phyloP scores from a whole-genome alignment of 2,329 filamentous ascomycete genomes.

The Exserohilum rostratum region DNA sequence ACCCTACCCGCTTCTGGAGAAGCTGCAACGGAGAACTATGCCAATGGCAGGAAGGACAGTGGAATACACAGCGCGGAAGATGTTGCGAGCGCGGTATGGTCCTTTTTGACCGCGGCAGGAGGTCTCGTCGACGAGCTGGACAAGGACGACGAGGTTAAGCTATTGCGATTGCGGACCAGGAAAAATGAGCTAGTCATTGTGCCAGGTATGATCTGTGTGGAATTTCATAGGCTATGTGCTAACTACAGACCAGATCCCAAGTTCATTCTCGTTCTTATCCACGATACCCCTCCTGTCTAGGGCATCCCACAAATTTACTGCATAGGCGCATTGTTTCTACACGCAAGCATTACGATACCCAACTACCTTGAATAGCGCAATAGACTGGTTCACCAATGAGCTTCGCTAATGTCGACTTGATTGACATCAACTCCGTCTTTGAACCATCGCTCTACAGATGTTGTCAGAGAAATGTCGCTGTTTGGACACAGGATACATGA shows the following conservation, averaged over 20 bases:
- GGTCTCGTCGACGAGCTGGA: conserved; percentile 75
- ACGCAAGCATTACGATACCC: conserved; percentile 33
- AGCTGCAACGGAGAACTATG: conserved; percentile 36
- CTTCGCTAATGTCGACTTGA: conserved; percentile 67
- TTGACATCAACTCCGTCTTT: conserved; percentile 72
- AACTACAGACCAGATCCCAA: conserved; percentile 62
- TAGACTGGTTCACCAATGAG: conserved; percentile 62
- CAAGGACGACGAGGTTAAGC: conserved; percentile 76
- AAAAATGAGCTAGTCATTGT: conserved; percentile 86
- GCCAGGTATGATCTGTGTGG: conserved; percentile 55
- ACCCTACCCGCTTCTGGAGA: conserved; percentile 46
- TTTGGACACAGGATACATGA: not conserved
- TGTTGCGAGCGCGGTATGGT: conserved; percentile 77
- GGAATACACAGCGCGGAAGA: conserved; percentile 70
- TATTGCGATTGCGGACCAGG: conserved; percentile 78
- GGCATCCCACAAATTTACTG: conserved; percentile 9
- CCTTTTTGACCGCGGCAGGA: conserved; percentile 72
- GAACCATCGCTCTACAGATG: conserved; percentile 67
- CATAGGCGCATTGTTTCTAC: not conserved
- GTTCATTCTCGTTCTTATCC: conserved; percentile 78
- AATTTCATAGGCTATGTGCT: conserved; percentile 11
- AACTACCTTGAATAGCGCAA: conserved; percentile 5
- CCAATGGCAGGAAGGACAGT: conserved; percentile 47
- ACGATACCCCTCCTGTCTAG: conserved; percentile 76
- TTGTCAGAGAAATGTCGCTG: conserved; percentile 12